Evolutionary conservation across 192 early-diverging fungal species (phyloP).

Genomic region (Ambispora gerdemannii): DNA sequence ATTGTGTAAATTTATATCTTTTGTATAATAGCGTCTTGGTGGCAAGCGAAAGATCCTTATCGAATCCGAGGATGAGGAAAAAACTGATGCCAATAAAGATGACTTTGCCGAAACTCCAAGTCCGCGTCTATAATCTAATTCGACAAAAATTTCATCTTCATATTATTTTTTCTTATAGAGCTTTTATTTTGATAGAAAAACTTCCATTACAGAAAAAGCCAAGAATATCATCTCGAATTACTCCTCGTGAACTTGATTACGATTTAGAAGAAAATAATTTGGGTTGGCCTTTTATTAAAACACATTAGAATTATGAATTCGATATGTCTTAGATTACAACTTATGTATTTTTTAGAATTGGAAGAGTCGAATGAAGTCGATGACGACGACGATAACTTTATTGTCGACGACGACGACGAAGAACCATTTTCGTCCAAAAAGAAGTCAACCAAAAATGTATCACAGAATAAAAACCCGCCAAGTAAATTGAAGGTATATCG

Average conservation of each 20-base stretch:
- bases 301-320: neutral
- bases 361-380: neutral
- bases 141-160: neutral
- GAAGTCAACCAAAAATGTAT: neutral
- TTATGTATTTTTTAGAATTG: neutral
- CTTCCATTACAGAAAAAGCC: neutral
- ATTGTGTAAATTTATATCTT: too few species aligned
- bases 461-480: neutral
- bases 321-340: too few species aligned
- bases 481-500: conserved; percentile 10
- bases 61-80: conserved; percentile 7
- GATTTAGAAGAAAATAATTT: neutral
- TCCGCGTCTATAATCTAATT: neutral
- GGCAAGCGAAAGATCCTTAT: conserved; percentile 22
- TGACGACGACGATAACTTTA: neutral
- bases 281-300: neutral
- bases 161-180: neutral
- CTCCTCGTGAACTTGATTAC: neutral
- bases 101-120: neutral
- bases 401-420: neutral
- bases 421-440: neutral
- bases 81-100: neutral
- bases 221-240: neutral
- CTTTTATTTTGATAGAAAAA: neutral
- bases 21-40: too few species aligned